These are phyloP conservation scores for Tuber brumale DNA, from an alignment of 495 filamentous ascomycete species.

Conservation along the genomic window DNA sequence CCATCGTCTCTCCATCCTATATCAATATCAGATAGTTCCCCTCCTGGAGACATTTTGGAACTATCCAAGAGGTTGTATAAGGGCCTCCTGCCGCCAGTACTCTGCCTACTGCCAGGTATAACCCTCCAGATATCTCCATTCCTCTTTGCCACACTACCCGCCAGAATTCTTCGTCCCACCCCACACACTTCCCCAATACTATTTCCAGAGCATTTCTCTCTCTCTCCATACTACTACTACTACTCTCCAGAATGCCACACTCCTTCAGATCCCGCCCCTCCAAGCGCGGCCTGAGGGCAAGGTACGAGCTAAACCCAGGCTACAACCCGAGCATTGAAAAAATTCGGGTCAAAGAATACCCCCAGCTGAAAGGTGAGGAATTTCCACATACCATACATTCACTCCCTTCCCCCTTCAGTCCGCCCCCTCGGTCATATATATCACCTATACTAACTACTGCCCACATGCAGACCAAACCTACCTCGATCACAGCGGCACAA, in stretches of 20 bases:
- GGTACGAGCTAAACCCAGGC: conserved; percentile 11
- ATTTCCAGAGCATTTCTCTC: neutral
- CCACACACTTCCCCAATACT: neutral
- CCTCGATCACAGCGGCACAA: conserved; percentile 71
- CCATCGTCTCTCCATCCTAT: neutral
- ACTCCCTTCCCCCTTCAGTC: neutral
- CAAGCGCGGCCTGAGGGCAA: neutral
- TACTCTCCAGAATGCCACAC: neutral
- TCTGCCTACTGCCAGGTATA: neutral
- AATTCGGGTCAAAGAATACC: conserved; percentile 30
- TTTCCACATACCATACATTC: neutral
- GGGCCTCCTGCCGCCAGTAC: neutral
- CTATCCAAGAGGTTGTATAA: neutral
- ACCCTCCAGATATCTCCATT: neutral
- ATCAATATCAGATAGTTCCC: neutral
- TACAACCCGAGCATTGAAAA: conserved; percentile 30
- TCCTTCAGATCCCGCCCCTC: neutral
- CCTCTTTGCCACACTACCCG: neutral
- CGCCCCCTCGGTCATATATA: conserved; percentile 1
- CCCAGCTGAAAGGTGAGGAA: conserved; percentile 27
- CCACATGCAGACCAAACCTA: conserved; percentile 46
- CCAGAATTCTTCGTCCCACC: neutral
- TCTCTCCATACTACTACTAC: neutral
- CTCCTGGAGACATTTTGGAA: neutral
- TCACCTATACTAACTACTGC: conserved; percentile 9